These are phyloP conservation scores for Rhodotorula glutinis DNA, from an alignment of 1,284 basidiomycete genomes.

Conservation along the genomic window DNA sequence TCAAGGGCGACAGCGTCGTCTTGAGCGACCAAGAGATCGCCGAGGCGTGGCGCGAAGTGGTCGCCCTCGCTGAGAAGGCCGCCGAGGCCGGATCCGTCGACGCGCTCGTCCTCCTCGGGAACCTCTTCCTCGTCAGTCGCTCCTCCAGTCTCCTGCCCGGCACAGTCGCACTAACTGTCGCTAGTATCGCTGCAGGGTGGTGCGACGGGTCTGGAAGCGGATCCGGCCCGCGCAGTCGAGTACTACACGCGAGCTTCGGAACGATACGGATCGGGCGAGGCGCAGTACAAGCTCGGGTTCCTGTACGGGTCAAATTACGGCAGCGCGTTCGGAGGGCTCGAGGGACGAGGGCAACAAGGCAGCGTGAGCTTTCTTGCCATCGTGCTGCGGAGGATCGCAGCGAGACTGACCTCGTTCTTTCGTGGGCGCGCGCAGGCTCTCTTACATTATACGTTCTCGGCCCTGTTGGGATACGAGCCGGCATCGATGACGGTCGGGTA, in stretches of 20 bases:
- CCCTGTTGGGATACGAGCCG: conserved; percentile 76
- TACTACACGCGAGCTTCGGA: conserved; percentile 57
- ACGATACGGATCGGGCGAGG: conserved; percentile 70
- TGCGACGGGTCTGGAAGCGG: conserved; percentile 45
- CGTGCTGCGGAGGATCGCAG: not conserved
- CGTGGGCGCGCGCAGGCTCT: conserved; percentile 60
- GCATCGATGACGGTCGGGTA: conserved; percentile 92
- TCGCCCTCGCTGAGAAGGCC: conserved; percentile 58
- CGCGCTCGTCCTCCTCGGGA: conserved; percentile 67
- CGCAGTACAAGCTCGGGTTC: conserved; percentile 79
- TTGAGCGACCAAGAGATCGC: conserved; percentile 20
- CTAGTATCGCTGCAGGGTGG: conserved; percentile 40
- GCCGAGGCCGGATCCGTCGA: conserved; percentile 72
- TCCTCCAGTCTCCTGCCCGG: not conserved
- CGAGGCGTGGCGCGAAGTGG: conserved; percentile 32
- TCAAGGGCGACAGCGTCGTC: not conserved
- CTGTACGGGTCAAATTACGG: conserved; percentile 67
- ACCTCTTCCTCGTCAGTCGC: conserved; percentile 64
- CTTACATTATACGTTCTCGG: conserved; percentile 89
- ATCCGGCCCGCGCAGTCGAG: conserved; percentile 46
- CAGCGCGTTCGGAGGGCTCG: conserved; percentile 54
- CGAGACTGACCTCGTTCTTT: not conserved
- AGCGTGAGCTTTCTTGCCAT: conserved; percentile 53
- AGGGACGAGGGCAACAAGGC: conserved; percentile 52
- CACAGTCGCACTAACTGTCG: no score